Evolutionary conservation across 2,329 filamentous ascomycete species (phyloP), one percentile per base, ranked within the genome.

Genomic region (Teratosphaeria gauchensis): DNA sequence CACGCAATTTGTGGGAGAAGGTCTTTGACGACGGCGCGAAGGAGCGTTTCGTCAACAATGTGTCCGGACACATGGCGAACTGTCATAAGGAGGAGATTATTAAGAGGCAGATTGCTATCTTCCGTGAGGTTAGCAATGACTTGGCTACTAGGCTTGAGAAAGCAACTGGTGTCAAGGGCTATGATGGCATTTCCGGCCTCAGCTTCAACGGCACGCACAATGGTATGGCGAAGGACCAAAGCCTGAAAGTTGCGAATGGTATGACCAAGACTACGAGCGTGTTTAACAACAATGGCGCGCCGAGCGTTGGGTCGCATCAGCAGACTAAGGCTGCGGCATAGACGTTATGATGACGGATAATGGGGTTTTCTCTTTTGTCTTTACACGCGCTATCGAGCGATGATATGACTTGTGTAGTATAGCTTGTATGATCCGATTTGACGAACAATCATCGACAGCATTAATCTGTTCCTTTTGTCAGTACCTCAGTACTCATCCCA

Each of bases 21-120:
- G 83, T 86, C 0, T 85, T 80, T 53, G 82, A 85, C 58, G 82
- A 83, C 28, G 75, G 74, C 11, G 83, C 82, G 0, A 77, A 77
- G 56, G 77, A 82, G 66, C 77, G 83, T 0, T 84, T 85, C 71
- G 76, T 86, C 69, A 76, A 74, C 46, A 86, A 85, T 58, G 78
- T 85, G 3, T 77, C 81, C 0, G 82, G 82, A 2, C 84, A 86
- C 72, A 86, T 86, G 82, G 74, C 72, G 31, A 77, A 78, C 2
- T 86, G 83, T 69, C 75, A 73, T 54, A 75, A 83, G 51, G 73
- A 83, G 63, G 84, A 86, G 69, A 80, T 84, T 2, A 75, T 86
- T 70, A 85, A 83, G 77, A 75, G 83, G 16, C 82, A 86, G 71
- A 85, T 86, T 60, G 80, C 77, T 56, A 86, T 86, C 68, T 86